A percentile compares a stretch with the other conserved stretches of the same genome.
phyloP scores from a whole-genome alignment of 2,329 filamentous ascomycete genomes.

The Mycocentrospora acerina region DNA sequence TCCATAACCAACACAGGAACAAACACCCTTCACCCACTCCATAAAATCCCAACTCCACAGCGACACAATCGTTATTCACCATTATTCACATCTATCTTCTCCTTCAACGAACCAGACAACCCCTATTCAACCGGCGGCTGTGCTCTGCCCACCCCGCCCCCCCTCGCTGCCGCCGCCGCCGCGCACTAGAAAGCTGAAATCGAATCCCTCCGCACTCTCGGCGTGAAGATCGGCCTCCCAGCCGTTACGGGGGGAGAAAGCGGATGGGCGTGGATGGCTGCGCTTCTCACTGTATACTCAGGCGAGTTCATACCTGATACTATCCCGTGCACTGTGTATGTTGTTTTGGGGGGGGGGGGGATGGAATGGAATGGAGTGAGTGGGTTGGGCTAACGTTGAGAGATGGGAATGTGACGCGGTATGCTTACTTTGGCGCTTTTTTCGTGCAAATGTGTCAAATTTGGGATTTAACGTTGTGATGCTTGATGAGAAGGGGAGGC shows the following conservation, averaged over 20 bases:
- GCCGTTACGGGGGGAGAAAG: slow-evolving; percentile 63
- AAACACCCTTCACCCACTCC: slow-evolving; percentile 61
- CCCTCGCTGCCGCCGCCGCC: slow-evolving; percentile 64
- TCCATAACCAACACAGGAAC: slow-evolving; percentile 36
- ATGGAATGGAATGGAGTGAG: slow-evolving; percentile 64
- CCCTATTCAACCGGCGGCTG: slow-evolving; percentile 60
- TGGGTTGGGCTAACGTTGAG: slow-evolving; percentile 12
- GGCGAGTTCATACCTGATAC: slow-evolving; percentile 53
- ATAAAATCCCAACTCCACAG: slow-evolving; percentile 58
- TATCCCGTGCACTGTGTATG: slow-evolving; percentile 58
- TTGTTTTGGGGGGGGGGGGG: slow-evolving; percentile 68
- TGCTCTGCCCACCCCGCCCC: slow-evolving; percentile 60
- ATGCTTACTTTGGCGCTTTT: slow-evolving; percentile 77
- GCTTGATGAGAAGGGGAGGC: slow-evolving; percentile 64
- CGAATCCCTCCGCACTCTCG: slow-evolving; percentile 63
- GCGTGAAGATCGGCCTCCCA: slow-evolving; percentile 69
- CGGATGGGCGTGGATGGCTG: slow-evolving; percentile 66
- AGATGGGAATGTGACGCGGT: slow-evolving; percentile 63
- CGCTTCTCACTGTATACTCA: slow-evolving; percentile 63
- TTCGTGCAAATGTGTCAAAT: slow-evolving; percentile 68
- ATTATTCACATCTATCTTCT: too few relatives aligned
- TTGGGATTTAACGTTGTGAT: slow-evolving; percentile 73
- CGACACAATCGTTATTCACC: slow-evolving; percentile 60
- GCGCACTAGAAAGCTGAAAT: slow-evolving; percentile 70
- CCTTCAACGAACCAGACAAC: slow-evolving; percentile 79